Conservation (phyloP, 768 basidiomycete genomes). For the Pleurotus pulmonarius region DNA sequence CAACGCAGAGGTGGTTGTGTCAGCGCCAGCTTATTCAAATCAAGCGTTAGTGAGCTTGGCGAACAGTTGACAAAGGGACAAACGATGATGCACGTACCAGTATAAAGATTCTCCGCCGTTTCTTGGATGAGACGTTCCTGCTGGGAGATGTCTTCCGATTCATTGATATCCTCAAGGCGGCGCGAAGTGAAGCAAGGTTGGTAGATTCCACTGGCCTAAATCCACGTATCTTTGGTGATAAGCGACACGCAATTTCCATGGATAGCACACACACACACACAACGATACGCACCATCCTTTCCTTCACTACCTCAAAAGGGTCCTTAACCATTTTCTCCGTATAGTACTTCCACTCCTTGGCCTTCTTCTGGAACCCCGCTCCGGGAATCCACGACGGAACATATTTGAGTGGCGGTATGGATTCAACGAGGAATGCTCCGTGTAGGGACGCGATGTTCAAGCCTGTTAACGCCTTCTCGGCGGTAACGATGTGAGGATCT, state of each 20-base stretch:
- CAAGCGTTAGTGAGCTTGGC: no score
- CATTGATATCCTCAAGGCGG: conserved; percentile 1
- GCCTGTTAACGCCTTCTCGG: conserved; percentile 31
- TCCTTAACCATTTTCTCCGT: conserved; percentile 24
- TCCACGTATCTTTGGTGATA: background rate
- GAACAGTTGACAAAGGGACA: no score
- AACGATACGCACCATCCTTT: conserved; percentile 23
- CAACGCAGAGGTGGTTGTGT: conserved; percentile 17
- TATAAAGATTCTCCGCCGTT: conserved; percentile 35
- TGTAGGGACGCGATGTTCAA: conserved; percentile 32
- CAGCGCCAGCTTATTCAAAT: background rate
- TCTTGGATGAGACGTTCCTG: conserved; percentile 25
- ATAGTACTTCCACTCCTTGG: conserved; percentile 24
- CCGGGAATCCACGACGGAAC: conserved; percentile 40
- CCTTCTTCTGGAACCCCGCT: conserved; percentile 33
- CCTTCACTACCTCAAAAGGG: conserved; percentile 28
- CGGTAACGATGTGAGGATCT: conserved; percentile 41
- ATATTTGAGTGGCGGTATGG: conserved; percentile 32
- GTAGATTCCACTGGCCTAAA: conserved; percentile 3
- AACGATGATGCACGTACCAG: conserved; percentile 19
- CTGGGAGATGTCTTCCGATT: background rate
- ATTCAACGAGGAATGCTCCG: conserved; percentile 43
- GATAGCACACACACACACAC: no score
- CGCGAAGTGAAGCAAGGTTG: conserved; percentile 1
- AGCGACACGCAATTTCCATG: no score